These are phyloP conservation scores for Russula dissimulans DNA, from an alignment of 768 basidiomycete genomes.

Conservation along the genomic window DNA sequence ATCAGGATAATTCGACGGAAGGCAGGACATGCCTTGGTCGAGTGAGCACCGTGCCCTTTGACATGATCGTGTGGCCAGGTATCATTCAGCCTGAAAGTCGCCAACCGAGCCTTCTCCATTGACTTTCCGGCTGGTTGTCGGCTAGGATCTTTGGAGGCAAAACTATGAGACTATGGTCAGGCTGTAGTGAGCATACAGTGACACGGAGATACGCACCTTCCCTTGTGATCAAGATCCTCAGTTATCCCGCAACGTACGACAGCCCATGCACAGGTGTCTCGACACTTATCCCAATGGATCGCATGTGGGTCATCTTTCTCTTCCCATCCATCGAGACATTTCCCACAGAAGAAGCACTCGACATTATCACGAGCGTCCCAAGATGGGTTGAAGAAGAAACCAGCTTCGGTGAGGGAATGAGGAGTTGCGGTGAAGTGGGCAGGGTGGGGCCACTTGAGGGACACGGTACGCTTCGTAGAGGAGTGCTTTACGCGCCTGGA, in stretches of 20 bases:
- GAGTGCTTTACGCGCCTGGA: conserved; percentile 51
- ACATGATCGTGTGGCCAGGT: conserved; percentile 63
- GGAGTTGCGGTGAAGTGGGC: conserved; percentile 58
- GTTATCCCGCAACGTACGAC: conserved; percentile 61
- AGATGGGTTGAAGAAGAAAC: conserved; percentile 77
- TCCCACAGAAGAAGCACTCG: conserved; percentile 75
- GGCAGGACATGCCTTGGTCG: conserved; percentile 46
- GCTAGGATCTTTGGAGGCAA: conserved; percentile 44
- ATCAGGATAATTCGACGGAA: background rate
- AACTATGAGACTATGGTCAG: conserved; percentile 34
- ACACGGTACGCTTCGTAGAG: conserved; percentile 32
- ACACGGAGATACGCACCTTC: conserved; percentile 36
- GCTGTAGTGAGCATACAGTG: background rate
- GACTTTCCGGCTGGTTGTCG: conserved; percentile 57
- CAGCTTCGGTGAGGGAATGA: conserved; percentile 71
- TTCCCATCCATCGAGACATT: conserved; percentile 81
- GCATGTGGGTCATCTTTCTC: conserved; percentile 75
- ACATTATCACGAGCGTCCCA: conserved; percentile 64
- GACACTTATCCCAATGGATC: conserved; percentile 70
- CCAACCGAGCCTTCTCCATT: conserved; percentile 66
- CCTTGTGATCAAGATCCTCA: conserved; percentile 46
- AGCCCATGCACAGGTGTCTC: conserved; percentile 70
- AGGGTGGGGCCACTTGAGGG: conserved; percentile 77
- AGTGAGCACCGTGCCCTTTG: conserved; percentile 57
- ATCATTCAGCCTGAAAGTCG: conserved; percentile 47